phyloP scores from a whole-genome alignment of 495 filamentous ascomycete species.

The Penicillium maclennaniae region DNA sequence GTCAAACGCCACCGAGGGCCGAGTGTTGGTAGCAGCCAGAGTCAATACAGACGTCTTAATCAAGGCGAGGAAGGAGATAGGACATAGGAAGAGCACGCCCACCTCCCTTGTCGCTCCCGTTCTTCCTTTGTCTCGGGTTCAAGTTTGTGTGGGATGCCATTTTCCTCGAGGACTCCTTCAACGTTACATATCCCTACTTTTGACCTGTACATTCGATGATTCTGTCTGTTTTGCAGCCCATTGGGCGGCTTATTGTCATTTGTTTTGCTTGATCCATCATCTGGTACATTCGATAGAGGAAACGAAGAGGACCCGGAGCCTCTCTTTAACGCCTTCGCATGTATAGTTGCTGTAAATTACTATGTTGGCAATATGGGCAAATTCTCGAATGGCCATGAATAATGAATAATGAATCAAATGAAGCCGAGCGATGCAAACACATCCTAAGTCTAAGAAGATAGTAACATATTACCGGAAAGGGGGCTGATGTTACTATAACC shows the following conservation, averaged over 20 bases:
- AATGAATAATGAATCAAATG: neutral
- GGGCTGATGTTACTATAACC: neutral
- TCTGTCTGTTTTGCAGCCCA: neutral
- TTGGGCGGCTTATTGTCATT: neutral
- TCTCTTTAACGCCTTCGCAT: neutral
- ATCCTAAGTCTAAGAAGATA: too few relatives aligned
- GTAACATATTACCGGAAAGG: neutral
- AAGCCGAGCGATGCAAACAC: too few relatives aligned
- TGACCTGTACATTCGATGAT: neutral
- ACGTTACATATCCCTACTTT: neutral
- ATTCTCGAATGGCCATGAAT: neutral
- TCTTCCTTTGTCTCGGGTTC: neutral
- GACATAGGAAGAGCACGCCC: slow-evolving; percentile 4
- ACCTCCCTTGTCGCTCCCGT: neutral
- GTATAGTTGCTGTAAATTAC: neutral
- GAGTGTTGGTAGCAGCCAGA: slow-evolving; percentile 39
- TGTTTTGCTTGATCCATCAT: neutral
- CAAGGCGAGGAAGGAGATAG: slow-evolving; percentile 55
- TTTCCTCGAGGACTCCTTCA: neutral
- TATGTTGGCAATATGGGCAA: neutral
- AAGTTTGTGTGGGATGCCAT: neutral
- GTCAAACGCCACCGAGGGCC: slow-evolving; percentile 51
- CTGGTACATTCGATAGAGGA: neutral
- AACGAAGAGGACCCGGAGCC: neutral
- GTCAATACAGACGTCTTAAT: slow-evolving; percentile 61